A percentile compares a stretch with the other conserved stretches of the same genome.
phyloP scores from a whole-genome alignment of 495 filamentous ascomycete species.

The Halenospora varia region DNA sequence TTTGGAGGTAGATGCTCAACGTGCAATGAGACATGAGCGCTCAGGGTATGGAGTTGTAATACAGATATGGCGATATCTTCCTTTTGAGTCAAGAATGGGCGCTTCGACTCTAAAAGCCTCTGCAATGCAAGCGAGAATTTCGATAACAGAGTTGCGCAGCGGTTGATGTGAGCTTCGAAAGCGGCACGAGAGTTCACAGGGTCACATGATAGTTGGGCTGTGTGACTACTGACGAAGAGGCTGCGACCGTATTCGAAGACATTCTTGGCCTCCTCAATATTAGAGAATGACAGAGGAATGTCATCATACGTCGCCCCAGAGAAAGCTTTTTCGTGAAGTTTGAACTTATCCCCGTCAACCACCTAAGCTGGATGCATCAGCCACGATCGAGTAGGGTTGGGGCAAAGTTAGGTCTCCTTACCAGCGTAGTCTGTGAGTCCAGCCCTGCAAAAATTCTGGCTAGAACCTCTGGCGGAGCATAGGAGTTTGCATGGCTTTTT shows the following conservation, averaged over 20 bases:
- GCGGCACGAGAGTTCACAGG: constrained; percentile 2
- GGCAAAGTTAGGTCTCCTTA: not conserved
- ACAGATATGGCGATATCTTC: constrained; percentile 17
- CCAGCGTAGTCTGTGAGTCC: constrained; percentile 2
- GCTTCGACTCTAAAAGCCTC: constrained; percentile 2
- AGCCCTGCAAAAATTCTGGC: constrained; percentile 8
- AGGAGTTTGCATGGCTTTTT: constrained; percentile 3
- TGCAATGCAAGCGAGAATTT: constrained; percentile 6
- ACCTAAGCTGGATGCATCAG: not conserved
- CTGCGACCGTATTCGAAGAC: constrained; percentile 9
- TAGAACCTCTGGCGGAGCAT: constrained; percentile 4
- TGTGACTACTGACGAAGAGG: constrained; percentile 8
- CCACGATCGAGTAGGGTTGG: not conserved
- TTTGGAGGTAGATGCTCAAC: constrained; percentile 10
- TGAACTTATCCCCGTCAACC: not conserved
- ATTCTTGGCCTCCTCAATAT: constrained; percentile 5
- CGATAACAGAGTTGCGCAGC: constrained; percentile 5
- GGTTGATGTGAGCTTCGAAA: not conserved
- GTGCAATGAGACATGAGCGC: constrained; percentile 13
- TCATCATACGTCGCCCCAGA: not conserved
- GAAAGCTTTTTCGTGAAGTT: not conserved
- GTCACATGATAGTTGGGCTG: constrained; percentile 11
- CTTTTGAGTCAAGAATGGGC: constrained; percentile 3
- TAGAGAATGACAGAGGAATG: constrained; percentile 10
- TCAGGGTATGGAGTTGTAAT: constrained; percentile 13